These are phyloP conservation scores for Hypericum androsaemum DNA, from an alignment of 345 rosid genomes.

Conservation along the genomic window DNA sequence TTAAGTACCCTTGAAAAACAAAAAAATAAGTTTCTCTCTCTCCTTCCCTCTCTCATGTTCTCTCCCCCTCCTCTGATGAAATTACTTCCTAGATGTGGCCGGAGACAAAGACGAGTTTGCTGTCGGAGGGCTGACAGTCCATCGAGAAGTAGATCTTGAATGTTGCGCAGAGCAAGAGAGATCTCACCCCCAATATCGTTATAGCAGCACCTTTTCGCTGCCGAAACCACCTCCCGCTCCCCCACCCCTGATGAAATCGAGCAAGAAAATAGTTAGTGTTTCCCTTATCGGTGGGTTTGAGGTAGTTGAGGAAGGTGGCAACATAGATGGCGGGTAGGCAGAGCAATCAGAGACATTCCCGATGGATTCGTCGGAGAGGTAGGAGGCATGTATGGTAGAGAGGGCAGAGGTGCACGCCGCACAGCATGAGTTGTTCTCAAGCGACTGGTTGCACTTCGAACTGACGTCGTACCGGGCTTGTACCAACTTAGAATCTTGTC, in stretches of 20 bases:
- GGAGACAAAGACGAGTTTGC: no score
- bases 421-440: constrained; percentile 55
- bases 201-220: constrained; percentile 23
- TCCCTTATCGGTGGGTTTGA: constrained; percentile 56
- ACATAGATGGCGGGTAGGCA: constrained; percentile 59
- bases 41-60: no score
- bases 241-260: constrained; percentile 20
- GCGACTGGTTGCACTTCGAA: constrained; percentile 52
- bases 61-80: no score
- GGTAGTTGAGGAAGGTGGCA: constrained; percentile 46
- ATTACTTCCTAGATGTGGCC: no score
- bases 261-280: constrained; percentile 58
- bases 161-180: no score
- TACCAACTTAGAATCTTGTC: no score
- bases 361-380: constrained; percentile 31
- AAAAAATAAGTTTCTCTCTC: no score
- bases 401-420: constrained; percentile 54
- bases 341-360: constrained; percentile 69
- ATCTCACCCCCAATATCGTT: no score
- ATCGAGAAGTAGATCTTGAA: no score
- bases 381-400: constrained; percentile 33
- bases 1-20: no score
- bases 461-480: constrained; percentile 21
- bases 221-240: constrained; percentile 15
- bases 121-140: no score